Base-by-base conservation (phyloP, 2,329 filamentous ascomycete species). In the Aspergillus hiratsukae region DNA sequence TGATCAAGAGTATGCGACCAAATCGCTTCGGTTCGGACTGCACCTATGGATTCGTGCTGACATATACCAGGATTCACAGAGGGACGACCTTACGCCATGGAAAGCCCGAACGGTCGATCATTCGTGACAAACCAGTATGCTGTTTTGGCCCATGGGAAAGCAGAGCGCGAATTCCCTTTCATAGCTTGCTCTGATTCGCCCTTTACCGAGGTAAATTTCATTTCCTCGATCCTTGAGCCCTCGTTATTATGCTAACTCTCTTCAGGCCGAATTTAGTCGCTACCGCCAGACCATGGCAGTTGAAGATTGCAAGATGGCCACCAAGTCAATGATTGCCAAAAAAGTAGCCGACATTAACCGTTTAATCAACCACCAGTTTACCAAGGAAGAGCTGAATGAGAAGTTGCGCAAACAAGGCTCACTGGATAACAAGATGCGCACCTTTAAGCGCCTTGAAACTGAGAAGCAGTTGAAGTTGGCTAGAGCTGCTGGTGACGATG, bases 121-220 rank as follows among this genome's bases (percentile, higher is more conserved):
- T 89, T 96, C 66, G 84, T 89, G 31, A 96, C 91, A 0, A 91
- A 96, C 59, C 88, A 92, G 71, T 97, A 97, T 69, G 85, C 90
- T 31, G 79, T 87, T 53, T 86, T 90, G 45, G 86, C 90, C 7
- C 89, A 96, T 69, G 94, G 94, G 48, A 91, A 92, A 66, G 82
- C 89, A 0, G 83, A 91, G 68, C 88, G 88, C 70, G 86, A 92
- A 37, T 97, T 91, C 76, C 91, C 92, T 4, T 97, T 97, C 73
- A 87, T 94, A 59, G 87, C 88, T 60, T 92, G 93, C 69, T 97
- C 94, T 0, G 92, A 96, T 71, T 85, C 87, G 51, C 80, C 82
- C 45, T 89, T 97, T 68, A 90, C 88, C n/a, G 91, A 94, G 73
- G 88, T 90, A 78, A 61, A 80, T 71, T 49, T 7, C 8, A 21